These are phyloP conservation scores for Saturnispora besseyi DNA, from an alignment of 805 yeast species.

Conservation along the genomic window DNA sequence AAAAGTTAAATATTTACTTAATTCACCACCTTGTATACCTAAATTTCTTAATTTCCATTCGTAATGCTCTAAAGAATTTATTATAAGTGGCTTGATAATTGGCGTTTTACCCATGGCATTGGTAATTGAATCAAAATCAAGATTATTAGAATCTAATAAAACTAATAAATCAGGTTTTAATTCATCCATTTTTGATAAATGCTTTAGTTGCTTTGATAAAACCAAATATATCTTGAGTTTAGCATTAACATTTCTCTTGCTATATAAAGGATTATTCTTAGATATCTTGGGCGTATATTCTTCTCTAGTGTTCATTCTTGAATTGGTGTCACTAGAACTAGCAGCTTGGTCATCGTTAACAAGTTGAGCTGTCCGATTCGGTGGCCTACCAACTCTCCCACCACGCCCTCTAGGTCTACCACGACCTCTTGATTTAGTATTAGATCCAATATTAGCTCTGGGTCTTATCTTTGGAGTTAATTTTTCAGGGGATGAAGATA, in stretches of 20 bases:
- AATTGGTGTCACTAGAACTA: neutral
- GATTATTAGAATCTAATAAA: constrained; percentile 37
- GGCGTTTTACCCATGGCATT: constrained; percentile 27
- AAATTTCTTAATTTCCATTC: constrained; percentile 16
- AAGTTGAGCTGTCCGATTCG: neutral
- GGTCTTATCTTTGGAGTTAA: neutral
- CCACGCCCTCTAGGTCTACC: constrained; percentile 6
- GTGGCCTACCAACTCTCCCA: constrained; percentile 5
- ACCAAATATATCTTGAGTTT: constrained; percentile 31
- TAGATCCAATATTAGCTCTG: neutral
- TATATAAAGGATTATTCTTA: constrained; percentile 23
- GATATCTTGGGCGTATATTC: constrained; percentile 27
- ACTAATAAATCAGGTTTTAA: constrained; percentile 35
- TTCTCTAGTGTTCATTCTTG: constrained; percentile 15
- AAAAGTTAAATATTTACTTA: constrained; percentile 15
- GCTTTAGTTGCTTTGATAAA: constrained; percentile 36
- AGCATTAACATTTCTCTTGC: constrained; percentile 14
- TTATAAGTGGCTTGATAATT: constrained; percentile 36
- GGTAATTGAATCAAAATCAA: constrained; percentile 10
- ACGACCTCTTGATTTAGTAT: constrained; percentile 2
- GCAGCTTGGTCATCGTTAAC: neutral
- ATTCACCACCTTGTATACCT: constrained; percentile 8
- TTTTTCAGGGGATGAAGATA: neutral
- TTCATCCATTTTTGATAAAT: constrained; percentile 26
- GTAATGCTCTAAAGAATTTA: constrained; percentile 38